A percentile compares a stretch with the other conserved stretches of the same genome.
These are phyloP conservation scores for Drechmeria coniospora DNA, from an alignment of 2,329 filamentous ascomycete genomes.

Conservation along the genomic window DNA sequence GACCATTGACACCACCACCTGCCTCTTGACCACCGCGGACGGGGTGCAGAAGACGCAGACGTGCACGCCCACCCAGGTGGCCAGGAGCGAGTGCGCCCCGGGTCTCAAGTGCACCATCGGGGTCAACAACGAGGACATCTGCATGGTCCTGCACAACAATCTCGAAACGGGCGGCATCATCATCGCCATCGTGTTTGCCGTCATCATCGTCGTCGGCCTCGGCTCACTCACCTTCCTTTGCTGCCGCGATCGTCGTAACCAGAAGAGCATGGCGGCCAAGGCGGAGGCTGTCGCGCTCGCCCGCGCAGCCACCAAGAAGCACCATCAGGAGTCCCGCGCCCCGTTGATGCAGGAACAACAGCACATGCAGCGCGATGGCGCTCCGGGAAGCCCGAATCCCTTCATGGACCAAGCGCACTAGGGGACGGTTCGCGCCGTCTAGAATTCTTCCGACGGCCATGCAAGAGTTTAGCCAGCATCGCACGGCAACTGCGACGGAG, in stretches of 20 bases:
- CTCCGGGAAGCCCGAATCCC: slow-evolving; percentile 13
- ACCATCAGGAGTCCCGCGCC: slow-evolving; percentile 16
- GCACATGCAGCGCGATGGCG: slow-evolving; percentile 5
- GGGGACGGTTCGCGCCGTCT: too few relatives aligned
- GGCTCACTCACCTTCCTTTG: slow-evolving; percentile 32
- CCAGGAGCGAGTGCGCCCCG: slow-evolving; percentile 23
- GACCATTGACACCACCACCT: slow-evolving; percentile 19
- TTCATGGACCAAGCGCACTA: slow-evolving; percentile 18
- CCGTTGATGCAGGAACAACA: slow-evolving; percentile 21
- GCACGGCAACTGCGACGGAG: too few relatives aligned
- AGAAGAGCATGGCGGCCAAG: slow-evolving; percentile 26
- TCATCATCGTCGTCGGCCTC: slow-evolving; percentile 21
- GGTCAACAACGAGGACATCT: slow-evolving; percentile 20
- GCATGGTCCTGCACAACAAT: slow-evolving; percentile 21
- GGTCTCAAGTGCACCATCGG: slow-evolving; percentile 29
- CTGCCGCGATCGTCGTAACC: slow-evolving; percentile 31
- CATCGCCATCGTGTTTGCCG: slow-evolving; percentile 31
- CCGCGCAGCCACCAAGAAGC: slow-evolving; percentile 30
- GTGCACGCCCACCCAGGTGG: slow-evolving; percentile 22
- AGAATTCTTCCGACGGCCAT: too few relatives aligned
- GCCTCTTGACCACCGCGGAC: slow-evolving; percentile 23
- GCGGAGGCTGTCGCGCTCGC: slow-evolving; percentile 35
- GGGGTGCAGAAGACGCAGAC: slow-evolving; percentile 17
- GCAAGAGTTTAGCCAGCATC: too few relatives aligned
- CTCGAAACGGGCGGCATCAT: slow-evolving; percentile 30